Base-by-base conservation (phyloP, 345 rosid genomes). In the Arabidopsis arenosa region DNA sequence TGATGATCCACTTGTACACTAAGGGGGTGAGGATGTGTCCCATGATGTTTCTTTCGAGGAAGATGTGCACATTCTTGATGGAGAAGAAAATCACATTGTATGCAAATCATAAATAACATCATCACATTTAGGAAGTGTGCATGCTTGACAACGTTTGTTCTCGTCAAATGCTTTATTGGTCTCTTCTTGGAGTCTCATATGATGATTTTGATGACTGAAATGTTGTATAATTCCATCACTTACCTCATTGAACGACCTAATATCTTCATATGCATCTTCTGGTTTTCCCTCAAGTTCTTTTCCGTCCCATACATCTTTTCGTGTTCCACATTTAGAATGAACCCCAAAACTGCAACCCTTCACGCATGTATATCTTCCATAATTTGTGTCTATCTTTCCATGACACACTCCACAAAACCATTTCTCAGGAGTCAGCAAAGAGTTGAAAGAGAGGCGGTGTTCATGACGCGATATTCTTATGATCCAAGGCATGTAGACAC, bases 51-150 rank as follows among this genome's bases (percentile, higher is more conserved):
- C 53, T 23, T 23, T 1, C 26, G 52, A 26, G 81, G 79, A 37
- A 80, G 54, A 9, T 80, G 30, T 39, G 75, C 78, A 14, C 83
- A 80, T 47, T 6, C 13, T 60, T 62, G 13, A 17, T 80, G 83
- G 18, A 76, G 78, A 12, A 39, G 23, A 7, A 67, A 80, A 45
- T 65, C 58, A 17, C 81, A 73, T 10, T 73, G 47, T 9, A 66
- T 48, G 23, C 80, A 72, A 72, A 43, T 2, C 11, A 59, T 72
- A 80, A 33, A 66, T 72, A 3, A 40, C 30, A 39, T 26, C 52
- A 21, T 74, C 72, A 57, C 18, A 72, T 10, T 72, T 15, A 23
- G 60, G 60, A 26, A 63, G 33, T 36, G 48, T 21, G 56, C 83
- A 76, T 11, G 75, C 80, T 21, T 57, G 47, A 26, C 79, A 77